Base-by-base conservation (phyloP, 1,284 basidiomycete genomes). In the Coniferiporia sulphurascens region DNA sequence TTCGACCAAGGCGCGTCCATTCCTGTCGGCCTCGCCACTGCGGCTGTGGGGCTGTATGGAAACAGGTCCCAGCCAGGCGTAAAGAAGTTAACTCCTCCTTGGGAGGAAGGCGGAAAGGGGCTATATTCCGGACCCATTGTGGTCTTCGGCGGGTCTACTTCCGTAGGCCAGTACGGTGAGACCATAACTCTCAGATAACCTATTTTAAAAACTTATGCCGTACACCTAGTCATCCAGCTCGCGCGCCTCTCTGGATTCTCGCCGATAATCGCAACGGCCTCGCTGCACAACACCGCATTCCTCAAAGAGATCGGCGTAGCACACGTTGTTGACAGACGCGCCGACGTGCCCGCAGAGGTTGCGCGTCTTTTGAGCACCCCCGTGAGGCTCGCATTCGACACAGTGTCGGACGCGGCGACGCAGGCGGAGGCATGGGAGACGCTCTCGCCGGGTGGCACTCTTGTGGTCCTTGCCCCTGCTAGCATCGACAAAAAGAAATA, bases 251-350 rank as follows among this genome's bases (percentile, higher is more conserved):
- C 79, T 0, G 82, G 81, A 0, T 82, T 82, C 72, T 75, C 72
- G 4, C 78, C 76, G 0, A 81, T 85, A 60, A 78, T 85, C 54
- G 70, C 80, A 5, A 82, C 79, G 1, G 75, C 83, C 1, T 83
- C 80, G 8, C 64, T 66, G 15, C 74, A 73, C 60, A 76, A 84
- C 63, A 62, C 67, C 19, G 70, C 68, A 0, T 65, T 68, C 41
- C 74, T 86, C 59, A 78, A 77, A 63, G 69, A 72, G 0, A 70
- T 82, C 32, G 84, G 85, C 1, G 85, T 82, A 0, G 81, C 80
- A 0, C 71, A 80, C 45, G 70, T 82, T 50, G 66, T 86, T 55
- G 78, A 83, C 60, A 74, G 81, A 44, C 66, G 72, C 22, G 51
- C 65, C 2, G 62, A 67, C 1, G 68, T 80, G 21, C 62, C 62